Conservation (phyloP, 2,329 filamentous ascomycete species). For the Verticillium dahliae region DNA sequence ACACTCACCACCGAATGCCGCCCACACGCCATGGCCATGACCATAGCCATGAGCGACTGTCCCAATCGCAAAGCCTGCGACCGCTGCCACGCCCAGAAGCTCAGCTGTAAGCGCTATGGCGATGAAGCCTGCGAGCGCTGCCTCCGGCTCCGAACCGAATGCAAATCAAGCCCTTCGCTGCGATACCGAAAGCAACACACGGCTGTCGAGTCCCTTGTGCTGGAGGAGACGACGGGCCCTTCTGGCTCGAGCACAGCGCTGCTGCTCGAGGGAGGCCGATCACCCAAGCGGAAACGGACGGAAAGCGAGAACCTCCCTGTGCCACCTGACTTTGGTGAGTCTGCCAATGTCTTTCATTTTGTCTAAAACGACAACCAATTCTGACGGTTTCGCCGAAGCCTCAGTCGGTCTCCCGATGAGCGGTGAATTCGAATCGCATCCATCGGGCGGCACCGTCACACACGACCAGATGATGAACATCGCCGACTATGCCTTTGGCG, state of each 20-base stretch:
- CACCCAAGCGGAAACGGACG: conserved; percentile 30
- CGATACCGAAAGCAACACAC: conserved; percentile 25
- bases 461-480: conserved; percentile 6
- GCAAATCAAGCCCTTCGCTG: conserved; percentile 36
- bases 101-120: conserved; percentile 35
- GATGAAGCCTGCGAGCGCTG: conserved; percentile 36
- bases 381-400: conserved; percentile 9
- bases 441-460: not conserved
- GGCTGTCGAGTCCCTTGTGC: not conserved
- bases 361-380: conserved; percentile 4
- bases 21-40: conserved; percentile 16
- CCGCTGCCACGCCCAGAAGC: conserved; percentile 38
- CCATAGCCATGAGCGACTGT: conserved; percentile 27
- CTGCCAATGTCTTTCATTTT: conserved; percentile 9
- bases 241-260: not conserved
- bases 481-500: conserved; percentile 11
- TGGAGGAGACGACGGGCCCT: not conserved
- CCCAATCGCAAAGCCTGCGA: conserved; percentile 38
- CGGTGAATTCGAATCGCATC: not conserved
- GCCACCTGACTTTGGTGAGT: conserved; percentile 28
- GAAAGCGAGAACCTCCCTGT: conserved; percentile 23
- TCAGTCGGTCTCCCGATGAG: not conserved
- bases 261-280: conserved; percentile 15
- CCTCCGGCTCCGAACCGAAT: conserved; percentile 30
- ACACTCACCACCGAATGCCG: not conserved